These are phyloP conservation scores for Scheffersomyces cryptocercus DNA, from an alignment of 1,139 yeast species.

Conservation along the genomic window DNA sequence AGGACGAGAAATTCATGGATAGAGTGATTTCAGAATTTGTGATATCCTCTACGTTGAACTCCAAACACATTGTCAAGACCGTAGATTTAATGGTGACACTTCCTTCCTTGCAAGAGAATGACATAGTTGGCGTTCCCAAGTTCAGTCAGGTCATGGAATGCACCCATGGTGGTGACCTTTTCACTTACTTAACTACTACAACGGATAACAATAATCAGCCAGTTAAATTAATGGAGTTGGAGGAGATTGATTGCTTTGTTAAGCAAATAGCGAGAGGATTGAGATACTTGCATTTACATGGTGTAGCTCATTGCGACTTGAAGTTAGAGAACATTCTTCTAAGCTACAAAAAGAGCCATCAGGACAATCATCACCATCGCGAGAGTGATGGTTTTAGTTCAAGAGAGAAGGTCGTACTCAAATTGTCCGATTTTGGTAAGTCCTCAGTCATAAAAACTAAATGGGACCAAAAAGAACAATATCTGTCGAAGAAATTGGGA, in stretches of 20 bases:
- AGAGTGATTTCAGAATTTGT: conserved; percentile 77
- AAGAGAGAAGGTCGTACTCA: conserved; percentile 43
- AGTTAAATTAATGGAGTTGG: conserved; percentile 29
- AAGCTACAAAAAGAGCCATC: conserved; percentile 13
- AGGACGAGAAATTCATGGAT: conserved; percentile 59
- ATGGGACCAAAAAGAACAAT: conserved; percentile 40
- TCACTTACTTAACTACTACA: conserved; percentile 30
- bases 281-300: conserved; percentile 67
- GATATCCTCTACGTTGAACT: conserved; percentile 68
- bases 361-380: conserved; percentile 1
- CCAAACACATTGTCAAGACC: conserved; percentile 68
- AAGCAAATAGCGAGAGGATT: conserved; percentile 68
- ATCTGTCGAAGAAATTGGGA: conserved; percentile 50
- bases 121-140: conserved; percentile 32
- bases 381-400: conserved; percentile 6
- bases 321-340: conserved; percentile 66
- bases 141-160: conserved; percentile 80
- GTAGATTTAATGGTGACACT: conserved; percentile 60
- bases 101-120: conserved; percentile 12
- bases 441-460: conserved; percentile 73
- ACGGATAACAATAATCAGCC: conserved; percentile 13
- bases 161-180: conserved; percentile 74
- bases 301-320: conserved; percentile 74
- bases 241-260: conserved; percentile 69
- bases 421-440: conserved; percentile 75